Evolutionary conservation across 2,329 filamentous ascomycete genomes (phyloP), one percentile per base, ranked within the genome.

Genomic region (Penicillium sumatraense): DNA sequence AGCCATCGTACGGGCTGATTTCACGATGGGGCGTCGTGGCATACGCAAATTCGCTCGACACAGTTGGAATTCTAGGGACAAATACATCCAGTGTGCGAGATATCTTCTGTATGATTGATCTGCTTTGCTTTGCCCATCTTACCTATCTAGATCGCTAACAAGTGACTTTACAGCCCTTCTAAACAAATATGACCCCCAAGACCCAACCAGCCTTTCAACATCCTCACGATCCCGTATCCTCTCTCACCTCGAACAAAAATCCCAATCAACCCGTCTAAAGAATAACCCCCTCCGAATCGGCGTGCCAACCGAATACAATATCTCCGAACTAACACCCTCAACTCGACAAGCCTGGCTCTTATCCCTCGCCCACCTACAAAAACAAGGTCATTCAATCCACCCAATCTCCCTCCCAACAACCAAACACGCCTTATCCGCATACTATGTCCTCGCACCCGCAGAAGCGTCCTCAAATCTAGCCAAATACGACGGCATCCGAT

Each of bases 401-500:
- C 84, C 89, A 1, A 84, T 98, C 14, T 91, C 89, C 2, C 81
- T 99, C 4, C 93, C 93, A 0, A 86, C 88, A 0, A 99, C 93
- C 1, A 88, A 86, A 59, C 87, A 90, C 63, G 93, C 95, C 0
- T 84, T 99, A 0, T 90, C 92, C 18, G 90, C 95, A 29, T 99
- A 99, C 78, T 99, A 99, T 73, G 85, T 99, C 53, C 86, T 99
- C 53, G 96, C 95, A 0, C 91, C 95, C 0, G 93, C 95, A 14
- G 95, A 99, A 75, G 95, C 95, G 3, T 91, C 91, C 1, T 98
- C 93, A 14, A 99, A 99, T 67, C 84, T 99, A 2, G 91, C 95
- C 54, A 97, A 96, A 72, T 99, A 97, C 72, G 96, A 99, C 67
- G 95, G 95, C 18, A 86, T 98, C n/a, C 89, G 95, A 10, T 99